These are phyloP conservation scores for Allium cepa DNA, from an alignment of 106 monocot genomes.

Conservation along the genomic window DNA sequence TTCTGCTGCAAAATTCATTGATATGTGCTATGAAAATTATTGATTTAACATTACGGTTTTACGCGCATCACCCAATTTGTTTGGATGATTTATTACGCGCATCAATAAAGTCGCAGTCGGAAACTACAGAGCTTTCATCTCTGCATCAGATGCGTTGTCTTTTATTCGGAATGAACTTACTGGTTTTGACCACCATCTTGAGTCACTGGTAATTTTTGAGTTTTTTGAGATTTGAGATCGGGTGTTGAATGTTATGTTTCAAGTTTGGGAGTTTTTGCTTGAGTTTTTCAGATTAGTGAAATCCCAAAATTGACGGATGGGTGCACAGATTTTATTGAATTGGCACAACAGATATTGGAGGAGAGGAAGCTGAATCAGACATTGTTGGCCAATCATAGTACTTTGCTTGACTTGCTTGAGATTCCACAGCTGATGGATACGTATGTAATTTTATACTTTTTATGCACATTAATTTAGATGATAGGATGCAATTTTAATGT, in stretches of 20 bases:
- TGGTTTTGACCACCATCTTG: conserved; percentile 65
- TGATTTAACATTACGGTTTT: too few species aligned
- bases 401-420: conserved; percentile 92
- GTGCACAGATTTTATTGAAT: conserved; percentile 86
- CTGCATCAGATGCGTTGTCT: conserved; percentile 69
- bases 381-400: conserved; percentile 78
- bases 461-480: too few species aligned
- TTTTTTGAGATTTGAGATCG: too few species aligned
- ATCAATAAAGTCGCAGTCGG: conserved; percentile 96
- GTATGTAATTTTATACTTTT: conserved; percentile 24
- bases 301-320: conserved; percentile 85
- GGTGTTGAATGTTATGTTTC: too few species aligned
- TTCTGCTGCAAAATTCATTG: too few species aligned
- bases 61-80: too few species aligned
- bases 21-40: too few species aligned
- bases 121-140: conserved; percentile 87
- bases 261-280: too few species aligned
- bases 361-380: conserved; percentile 86
- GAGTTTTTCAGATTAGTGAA: conserved; percentile 60
- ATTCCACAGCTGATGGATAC: conserved; percentile 99
- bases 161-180: conserved; percentile 60
- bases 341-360: conserved; percentile 90
- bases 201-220: conserved; percentile 48
- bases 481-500: too few species aligned
- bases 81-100: too few species aligned